phyloP scores from a whole-genome alignment of 73 alveolate species.

The Diophrys appendiculata region DNA sequence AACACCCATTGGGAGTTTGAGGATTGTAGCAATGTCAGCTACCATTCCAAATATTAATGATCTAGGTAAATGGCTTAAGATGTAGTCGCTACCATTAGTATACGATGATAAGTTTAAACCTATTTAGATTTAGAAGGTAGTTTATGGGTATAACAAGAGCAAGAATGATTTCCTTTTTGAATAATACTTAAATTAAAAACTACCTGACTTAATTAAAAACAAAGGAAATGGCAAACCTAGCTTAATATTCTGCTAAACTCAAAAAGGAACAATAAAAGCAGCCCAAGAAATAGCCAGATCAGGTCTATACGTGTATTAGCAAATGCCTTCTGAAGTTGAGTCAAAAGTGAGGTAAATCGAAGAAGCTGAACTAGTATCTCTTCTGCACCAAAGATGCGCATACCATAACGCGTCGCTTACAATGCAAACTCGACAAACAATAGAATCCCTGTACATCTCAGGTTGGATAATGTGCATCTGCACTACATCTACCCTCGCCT shows the following conservation, averaged over 20 bases:
- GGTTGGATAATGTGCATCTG: conserved; percentile 66
- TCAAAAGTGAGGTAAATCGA: too few relatives aligned
- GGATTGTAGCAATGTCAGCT: conserved; percentile 97
- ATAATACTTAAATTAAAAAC: conserved; percentile 66
- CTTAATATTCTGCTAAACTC: conserved; percentile 79
- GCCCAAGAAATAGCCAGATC: conserved; percentile 51
- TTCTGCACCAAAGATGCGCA: too few relatives aligned
- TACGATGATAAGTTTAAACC: conserved; percentile 49
- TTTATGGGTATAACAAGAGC: conserved; percentile 63
- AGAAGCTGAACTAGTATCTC: too few relatives aligned
- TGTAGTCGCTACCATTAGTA: conserved; percentile 83
- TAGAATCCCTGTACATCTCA: too few relatives aligned
- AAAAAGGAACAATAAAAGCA: conserved; percentile 65
- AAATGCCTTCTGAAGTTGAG: too few relatives aligned
- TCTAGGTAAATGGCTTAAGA: conserved; percentile 93
- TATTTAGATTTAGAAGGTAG: conserved; percentile 62
- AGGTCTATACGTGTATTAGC: too few relatives aligned
- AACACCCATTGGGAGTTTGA: conserved; percentile 55
- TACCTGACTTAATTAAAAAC: conserved; percentile 57
- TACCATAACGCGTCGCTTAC: too few relatives aligned
- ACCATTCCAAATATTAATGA: conserved; percentile 98
- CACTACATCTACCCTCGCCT: conserved; percentile 82
- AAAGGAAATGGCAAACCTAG: conserved; percentile 81
- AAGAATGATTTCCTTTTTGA: conserved; percentile 69
- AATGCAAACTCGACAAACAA: too few relatives aligned